Base-by-base conservation (phyloP, 495 filamentous ascomycete species). In the Daldinia loculata region DNA sequence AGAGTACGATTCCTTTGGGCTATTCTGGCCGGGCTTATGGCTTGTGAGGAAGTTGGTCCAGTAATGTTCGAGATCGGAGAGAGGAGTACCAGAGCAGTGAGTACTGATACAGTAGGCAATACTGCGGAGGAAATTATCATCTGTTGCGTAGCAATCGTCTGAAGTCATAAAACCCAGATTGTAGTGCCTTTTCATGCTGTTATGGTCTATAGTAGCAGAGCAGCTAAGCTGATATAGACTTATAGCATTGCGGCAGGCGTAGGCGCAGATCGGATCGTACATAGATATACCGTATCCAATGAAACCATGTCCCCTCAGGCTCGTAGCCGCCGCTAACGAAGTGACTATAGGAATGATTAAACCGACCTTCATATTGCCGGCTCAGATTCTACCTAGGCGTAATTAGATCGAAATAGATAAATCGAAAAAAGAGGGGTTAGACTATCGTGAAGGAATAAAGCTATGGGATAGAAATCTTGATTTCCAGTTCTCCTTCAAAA, bases 51-150 rank as follows among this genome's bases (percentile, higher is more conserved):
- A 73, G 43, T 48, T 55, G 29, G 38, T 51, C 80, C 80, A 83
- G 56, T 70, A 82, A 32, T 67, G 50, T 48, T 82, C 80, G 2
- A 79, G 56, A 34, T 70, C 58, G 27, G 59, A 78, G 8, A 58
- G 52, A 9, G 74, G 17, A 27, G 77, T 62, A 34, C 56, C 59
- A 14, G 55, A 29, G 59, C 81, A 82, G 8, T 67, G 72, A 2
- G 69, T 69, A 22, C 58, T 59, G 45, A 83, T 80, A 56, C 81
- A 83, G n/a, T 74, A 81, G 8, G 78, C 80, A 12, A 81, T 57
- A 11, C 77, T 83, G 1, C 50, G 66, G 22, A 82, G 79, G 50
- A 64, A 83, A n/a, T 66, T 63, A 19, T 74, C 68, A 63, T 81
- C 74, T 9, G 50, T 65, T 12, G 80, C 80, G 19, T 76, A 76